These are phyloP conservation scores for Neurospora sp. DNA, from an alignment of 495 filamentous ascomycete genomes.

Conservation along the genomic window DNA sequence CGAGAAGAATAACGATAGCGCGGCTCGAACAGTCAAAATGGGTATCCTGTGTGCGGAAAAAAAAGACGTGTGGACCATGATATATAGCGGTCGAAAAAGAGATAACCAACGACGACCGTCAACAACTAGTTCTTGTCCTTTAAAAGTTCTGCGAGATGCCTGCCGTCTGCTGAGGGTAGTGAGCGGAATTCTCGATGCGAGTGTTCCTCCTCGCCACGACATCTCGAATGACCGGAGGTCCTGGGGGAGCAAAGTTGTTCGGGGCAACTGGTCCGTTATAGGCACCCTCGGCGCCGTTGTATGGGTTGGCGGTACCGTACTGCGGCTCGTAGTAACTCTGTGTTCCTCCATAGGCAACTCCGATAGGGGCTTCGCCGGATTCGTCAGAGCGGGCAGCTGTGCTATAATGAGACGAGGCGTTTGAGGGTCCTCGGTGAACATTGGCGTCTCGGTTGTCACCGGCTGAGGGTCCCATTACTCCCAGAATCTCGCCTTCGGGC, in stretches of 20 bases:
- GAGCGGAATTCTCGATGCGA: slow-evolving; percentile 77
- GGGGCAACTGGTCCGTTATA: slow-evolving; percentile 18
- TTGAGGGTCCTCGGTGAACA: slow-evolving; percentile 84
- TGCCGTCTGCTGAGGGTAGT: slow-evolving; percentile 83
- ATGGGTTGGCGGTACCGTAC: slow-evolving; percentile 41
- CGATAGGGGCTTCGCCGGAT: slow-evolving; percentile 58
- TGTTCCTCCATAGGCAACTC: slow-evolving; percentile 34
- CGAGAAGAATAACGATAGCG: neutral
- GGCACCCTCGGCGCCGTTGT: slow-evolving; percentile 22
- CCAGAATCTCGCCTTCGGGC: slow-evolving; percentile 57
- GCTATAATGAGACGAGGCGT: slow-evolving; percentile 94
- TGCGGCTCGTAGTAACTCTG: slow-evolving; percentile 40
- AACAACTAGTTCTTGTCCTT: neutral
- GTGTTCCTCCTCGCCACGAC: slow-evolving; percentile 86
- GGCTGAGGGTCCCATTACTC: slow-evolving; percentile 63
- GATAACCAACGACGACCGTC: neutral
- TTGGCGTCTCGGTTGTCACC: slow-evolving; percentile 51
- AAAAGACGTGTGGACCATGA: neutral
- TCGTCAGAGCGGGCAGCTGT: slow-evolving; percentile 71
- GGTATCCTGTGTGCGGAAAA: neutral
- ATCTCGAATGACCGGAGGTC: slow-evolving; percentile 83
- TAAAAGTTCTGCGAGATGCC: slow-evolving; percentile 99
- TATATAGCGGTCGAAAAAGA: neutral
- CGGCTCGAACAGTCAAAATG: neutral
- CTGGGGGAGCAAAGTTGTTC: slow-evolving; percentile 17